Percentiles rank a stretch among this genome's conserved stretches.
These are phyloP conservation scores for Cetradonia linearis DNA, from an alignment of 495 filamentous ascomycete genomes.

Conservation along the genomic window DNA sequence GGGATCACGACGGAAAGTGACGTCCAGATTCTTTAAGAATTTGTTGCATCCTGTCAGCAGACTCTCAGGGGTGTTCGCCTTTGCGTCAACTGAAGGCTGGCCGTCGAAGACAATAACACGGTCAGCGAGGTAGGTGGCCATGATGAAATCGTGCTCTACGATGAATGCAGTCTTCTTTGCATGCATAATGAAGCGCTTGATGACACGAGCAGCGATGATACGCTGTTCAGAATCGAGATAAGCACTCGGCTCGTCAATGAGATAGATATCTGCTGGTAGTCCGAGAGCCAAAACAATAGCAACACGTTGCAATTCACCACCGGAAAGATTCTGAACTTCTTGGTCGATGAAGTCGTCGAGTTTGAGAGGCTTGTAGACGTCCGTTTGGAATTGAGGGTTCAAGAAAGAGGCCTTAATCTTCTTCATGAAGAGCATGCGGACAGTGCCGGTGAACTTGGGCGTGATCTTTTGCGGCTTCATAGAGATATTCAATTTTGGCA, in stretches of 20 bases:
- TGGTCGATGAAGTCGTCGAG: slow-evolving; percentile 99
- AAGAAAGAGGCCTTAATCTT: slow-evolving; percentile 95
- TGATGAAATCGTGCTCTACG: slow-evolving; percentile 99
- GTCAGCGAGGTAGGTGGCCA: slow-evolving; percentile 95
- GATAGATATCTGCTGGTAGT: slow-evolving; percentile 93
- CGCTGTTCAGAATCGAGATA: slow-evolving; percentile 98
- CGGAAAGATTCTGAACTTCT: slow-evolving; percentile 96
- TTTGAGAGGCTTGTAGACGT: slow-evolving; percentile 97
- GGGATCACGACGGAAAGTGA: slow-evolving; percentile 96
- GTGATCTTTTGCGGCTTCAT: slow-evolving; percentile 99
- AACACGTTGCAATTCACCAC: slow-evolving; percentile 97
- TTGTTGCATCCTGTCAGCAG: slow-evolving; percentile 92
- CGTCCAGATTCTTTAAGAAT: slow-evolving; percentile 90
- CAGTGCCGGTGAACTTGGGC: slow-evolving; percentile 93
- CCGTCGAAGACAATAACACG: slow-evolving; percentile 98
- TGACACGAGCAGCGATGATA: slow-evolving; percentile 92
- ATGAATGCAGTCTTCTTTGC: slow-evolving; percentile 98
- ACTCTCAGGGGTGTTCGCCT: slow-evolving; percentile 80
- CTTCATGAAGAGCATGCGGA: slow-evolving; percentile 90
- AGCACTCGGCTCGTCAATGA: slow-evolving; percentile 91
- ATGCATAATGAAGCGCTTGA: slow-evolving; percentile 99
- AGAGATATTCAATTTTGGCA: slow-evolving; percentile 91
- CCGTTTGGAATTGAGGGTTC: slow-evolving; percentile 95
- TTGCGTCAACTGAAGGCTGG: slow-evolving; percentile 75
- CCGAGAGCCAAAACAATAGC: slow-evolving; percentile 94